Base-by-base conservation (phyloP, 208 protist genomes). In the Trypanosoma avium region DNA sequence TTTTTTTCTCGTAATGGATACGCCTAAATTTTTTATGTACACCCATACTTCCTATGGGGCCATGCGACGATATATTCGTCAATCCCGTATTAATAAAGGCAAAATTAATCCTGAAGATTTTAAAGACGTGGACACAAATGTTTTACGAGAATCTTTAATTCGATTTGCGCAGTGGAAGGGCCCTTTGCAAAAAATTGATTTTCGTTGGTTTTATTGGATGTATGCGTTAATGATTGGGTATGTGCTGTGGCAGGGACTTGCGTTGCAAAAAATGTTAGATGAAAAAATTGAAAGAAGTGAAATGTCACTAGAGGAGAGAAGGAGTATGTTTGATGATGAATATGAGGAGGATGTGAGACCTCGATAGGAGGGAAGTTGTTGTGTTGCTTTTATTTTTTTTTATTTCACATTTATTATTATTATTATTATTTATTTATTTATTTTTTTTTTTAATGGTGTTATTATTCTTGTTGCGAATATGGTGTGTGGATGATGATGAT, bases 101-200 rank as follows among this genome's bases (percentile, higher is more conserved):
- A 87, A 86, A 52, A 76, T 93, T 35, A 90, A 93, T 70, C 82
- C 87, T 7, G 82, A 90, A 43, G 87, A 93, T 47, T 93, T 93
- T 36, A 63, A 64, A 19, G 84, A 93, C 33, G 83, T 93, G 29
- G 87, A 93, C 63, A 90, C 82, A 9, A 90, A 93, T 52, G 87
- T 89, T 40, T 60, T 93, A 50, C 78, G 87, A 15, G 81, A 88
- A 35, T 87, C 77, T 19, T 61, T 93, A 30, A 84, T 88, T 61
- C 80, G 80, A 27, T 80, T 82, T 59, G 70, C 67, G 6, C 87
- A 93, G 64, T 75, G 79, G 67, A 85, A 86, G 32, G 87, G 87
- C 3, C 87, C 87, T 10, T 70, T 93, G 62, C 78, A 85, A 73
- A 88, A 88, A 69, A 82, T 93, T 61, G 87, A 93, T 59, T 87